Conservation (phyloP, 1,139 yeast genomes). For the Lodderomyces elongisporus region DNA sequence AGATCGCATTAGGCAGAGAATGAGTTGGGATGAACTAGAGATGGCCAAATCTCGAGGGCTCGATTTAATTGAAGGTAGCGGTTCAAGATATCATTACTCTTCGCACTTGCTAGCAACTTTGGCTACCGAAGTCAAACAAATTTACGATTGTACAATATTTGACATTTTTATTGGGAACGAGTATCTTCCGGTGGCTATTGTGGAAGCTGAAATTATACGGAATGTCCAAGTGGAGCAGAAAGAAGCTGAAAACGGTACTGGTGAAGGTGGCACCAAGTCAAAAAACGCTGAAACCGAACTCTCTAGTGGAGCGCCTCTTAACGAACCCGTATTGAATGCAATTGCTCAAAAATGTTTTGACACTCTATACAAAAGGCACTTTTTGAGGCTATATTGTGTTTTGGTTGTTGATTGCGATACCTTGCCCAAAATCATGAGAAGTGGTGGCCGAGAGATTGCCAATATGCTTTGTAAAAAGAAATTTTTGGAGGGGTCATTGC, state of each 20-base stretch:
- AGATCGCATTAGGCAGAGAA: slow-evolving; percentile 79
- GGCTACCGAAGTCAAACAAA: slow-evolving; percentile 75
- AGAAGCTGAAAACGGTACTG: slow-evolving; percentile 11
- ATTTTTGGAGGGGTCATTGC: slow-evolving; percentile 70
- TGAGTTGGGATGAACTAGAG: slow-evolving; percentile 58
- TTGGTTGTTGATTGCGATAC: slow-evolving; percentile 76
- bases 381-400: slow-evolving; percentile 76
- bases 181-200: slow-evolving; percentile 77
- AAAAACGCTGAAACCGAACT: slow-evolving; percentile 14
- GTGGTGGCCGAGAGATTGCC: slow-evolving; percentile 89
- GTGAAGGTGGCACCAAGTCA: slow-evolving; percentile 7
- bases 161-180: slow-evolving; percentile 83
- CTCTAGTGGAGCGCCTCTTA: slow-evolving; percentile 40
- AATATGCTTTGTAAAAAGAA: slow-evolving; percentile 84
- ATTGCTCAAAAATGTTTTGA: slow-evolving; percentile 74
- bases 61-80: slow-evolving; percentile 31
- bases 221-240: slow-evolving; percentile 24
- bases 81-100: slow-evolving; percentile 69
- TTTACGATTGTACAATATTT: slow-evolving; percentile 88
- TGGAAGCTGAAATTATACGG: slow-evolving; percentile 76
- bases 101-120: slow-evolving; percentile 79
- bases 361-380: slow-evolving; percentile 63
- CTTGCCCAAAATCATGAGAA: slow-evolving; percentile 75
- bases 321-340: slow-evolving; percentile 59
- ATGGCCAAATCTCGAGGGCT: slow-evolving; percentile 27